Evolutionary conservation across 78 protist species (phyloP).

Genomic region (Dictyostelium citrinum): DNA sequence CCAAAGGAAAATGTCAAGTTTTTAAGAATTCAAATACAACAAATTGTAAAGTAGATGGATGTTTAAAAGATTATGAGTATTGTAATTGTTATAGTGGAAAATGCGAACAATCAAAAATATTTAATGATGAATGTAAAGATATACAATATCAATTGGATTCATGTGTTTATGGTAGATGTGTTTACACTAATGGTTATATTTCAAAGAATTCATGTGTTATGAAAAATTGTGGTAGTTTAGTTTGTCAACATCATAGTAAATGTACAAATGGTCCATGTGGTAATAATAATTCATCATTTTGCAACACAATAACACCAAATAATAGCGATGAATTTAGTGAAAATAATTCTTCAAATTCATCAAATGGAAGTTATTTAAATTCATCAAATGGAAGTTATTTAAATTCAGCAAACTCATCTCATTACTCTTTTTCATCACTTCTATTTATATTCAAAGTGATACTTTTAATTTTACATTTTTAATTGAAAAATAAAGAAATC

Average conservation of each 20-base stretch:
- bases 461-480: not conserved
- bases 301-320: not conserved
- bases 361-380: not conserved
- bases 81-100: not conserved
- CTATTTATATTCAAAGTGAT: not conserved
- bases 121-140: not conserved
- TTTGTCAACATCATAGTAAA: not conserved
- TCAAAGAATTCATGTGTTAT: not conserved
- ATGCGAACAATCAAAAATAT: not conserved
- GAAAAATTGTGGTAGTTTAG: not conserved
- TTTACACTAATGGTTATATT: not conserved
- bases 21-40: not conserved
- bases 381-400: not conserved
- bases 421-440: not conserved
- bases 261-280: not conserved
- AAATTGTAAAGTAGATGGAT: not conserved
- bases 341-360: not conserved
- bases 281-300: not conserved
- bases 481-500: not conserved
- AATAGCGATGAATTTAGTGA: not conserved
- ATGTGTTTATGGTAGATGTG: not conserved
- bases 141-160: not conserved
- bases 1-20: not conserved
- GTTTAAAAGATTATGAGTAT: not conserved
- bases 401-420: not conserved